Percentiles rank a stretch among this genome's conserved stretches.
Evolutionary conservation across 129 eudicot genomes (phyloP).

Genomic region (Dittrichia graveolens): DNA sequence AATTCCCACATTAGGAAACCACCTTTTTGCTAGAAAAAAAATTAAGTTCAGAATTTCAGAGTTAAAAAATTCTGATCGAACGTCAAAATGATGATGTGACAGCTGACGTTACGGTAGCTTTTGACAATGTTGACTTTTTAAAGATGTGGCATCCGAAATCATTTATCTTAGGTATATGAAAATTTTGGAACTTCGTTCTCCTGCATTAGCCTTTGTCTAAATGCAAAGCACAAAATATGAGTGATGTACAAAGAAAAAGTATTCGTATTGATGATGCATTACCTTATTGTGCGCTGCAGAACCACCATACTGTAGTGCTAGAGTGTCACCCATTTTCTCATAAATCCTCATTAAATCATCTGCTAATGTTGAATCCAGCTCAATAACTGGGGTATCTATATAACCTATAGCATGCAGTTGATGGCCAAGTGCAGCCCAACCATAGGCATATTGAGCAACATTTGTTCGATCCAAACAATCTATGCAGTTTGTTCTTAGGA

Average conservation of each 20-base stretch:
- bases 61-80: neutral
- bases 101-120: no score
- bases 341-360: conserved; percentile 74
- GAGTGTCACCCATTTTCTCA: conserved; percentile 97
- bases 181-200: neutral
- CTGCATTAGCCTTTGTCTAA: neutral
- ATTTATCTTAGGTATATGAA: neutral
- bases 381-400: conserved; percentile 50
- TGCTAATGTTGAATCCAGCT: conserved; percentile 67
- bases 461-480: conserved; percentile 98
- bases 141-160: neutral
- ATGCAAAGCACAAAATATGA: neutral
- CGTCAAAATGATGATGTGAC: neutral
- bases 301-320: conserved; percentile 95
- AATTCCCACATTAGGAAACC: no score
- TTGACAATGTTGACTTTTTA: neutral
- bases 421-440: conserved; percentile 90
- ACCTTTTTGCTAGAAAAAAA: neutral
- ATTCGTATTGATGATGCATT: conserved; percentile 14
- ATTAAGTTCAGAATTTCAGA: neutral
- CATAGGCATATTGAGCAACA: conserved; percentile 91
- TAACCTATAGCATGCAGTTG: conserved; percentile 81
- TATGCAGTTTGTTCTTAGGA: conserved; percentile 90
- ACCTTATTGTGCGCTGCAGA: conserved; percentile 99
- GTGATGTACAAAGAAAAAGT: no score